A percentile compares a stretch with the other conserved stretches of the same genome.
Evolutionary conservation across 2,329 filamentous ascomycete genomes (phyloP).

Genomic region (Aureobasidium namibiae): DNA sequence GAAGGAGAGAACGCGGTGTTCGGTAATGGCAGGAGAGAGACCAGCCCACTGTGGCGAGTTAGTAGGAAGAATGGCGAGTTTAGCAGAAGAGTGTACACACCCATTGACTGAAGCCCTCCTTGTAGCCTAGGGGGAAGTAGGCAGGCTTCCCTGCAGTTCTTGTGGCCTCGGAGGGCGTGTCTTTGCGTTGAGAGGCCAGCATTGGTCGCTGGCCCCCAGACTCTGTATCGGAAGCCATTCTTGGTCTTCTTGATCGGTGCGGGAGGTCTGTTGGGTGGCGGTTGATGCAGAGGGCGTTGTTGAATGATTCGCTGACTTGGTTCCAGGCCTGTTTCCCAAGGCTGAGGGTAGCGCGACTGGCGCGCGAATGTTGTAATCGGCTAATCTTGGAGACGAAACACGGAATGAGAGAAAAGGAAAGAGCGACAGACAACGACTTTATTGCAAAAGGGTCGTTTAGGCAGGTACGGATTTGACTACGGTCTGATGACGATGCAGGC

Average conservation of each 20-base stretch:
- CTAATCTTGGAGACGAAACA: conserved; percentile 2
- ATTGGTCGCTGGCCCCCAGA: conserved; percentile 23
- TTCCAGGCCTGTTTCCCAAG: conserved; percentile 11
- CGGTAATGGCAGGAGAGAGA: conserved; percentile 72
- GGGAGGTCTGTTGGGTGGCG: conserved; percentile 13
- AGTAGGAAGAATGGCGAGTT: background rate
- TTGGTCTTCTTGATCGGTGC: background rate
- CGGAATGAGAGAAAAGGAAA: background rate
- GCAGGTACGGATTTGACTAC: background rate
- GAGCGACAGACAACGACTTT: background rate
- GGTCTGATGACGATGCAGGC: background rate
- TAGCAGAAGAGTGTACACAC: conserved; percentile 32
- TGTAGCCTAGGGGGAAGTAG: conserved; percentile 78
- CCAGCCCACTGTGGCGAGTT: conserved; percentile 64
- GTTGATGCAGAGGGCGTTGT: conserved; percentile 9
- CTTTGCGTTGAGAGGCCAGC: conserved; percentile 28
- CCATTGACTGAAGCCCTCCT: conserved; percentile 88
- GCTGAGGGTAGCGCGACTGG: conserved; percentile 7
- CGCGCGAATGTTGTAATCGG: conserved; percentile 1
- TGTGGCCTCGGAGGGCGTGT: conserved; percentile 13
- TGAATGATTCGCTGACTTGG: conserved; percentile 1
- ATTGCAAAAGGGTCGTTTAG: background rate
- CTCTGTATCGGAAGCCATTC: conserved; percentile 24
- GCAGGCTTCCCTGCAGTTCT: conserved; percentile 15
- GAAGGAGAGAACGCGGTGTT: conserved; percentile 78